Percentiles rank a stretch among this genome's conserved stretches.
These are phyloP conservation scores for Dysphania ambrosioides DNA, from an alignment of 148 eudicot genomes.

Conservation along the genomic window DNA sequence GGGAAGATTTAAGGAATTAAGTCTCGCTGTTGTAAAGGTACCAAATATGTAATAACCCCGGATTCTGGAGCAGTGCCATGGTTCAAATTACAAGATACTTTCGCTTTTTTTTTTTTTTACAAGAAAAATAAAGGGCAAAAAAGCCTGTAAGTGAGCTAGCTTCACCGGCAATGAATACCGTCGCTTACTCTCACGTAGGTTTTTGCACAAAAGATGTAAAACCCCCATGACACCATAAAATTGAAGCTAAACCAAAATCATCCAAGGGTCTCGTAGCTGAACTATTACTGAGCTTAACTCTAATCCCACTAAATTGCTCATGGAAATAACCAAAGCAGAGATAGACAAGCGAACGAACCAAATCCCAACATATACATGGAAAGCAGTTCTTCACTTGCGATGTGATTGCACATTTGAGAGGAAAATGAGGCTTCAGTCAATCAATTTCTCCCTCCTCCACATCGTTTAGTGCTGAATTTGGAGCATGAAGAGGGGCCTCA, in stretches of 20 bases:
- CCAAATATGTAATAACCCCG: slow-evolving; percentile 18
- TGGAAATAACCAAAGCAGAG: slow-evolving; percentile 16
- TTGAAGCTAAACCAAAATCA: not conserved
- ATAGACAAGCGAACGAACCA: slow-evolving; percentile 5
- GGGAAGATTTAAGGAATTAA: no score
- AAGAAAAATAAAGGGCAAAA: slow-evolving; percentile 15
- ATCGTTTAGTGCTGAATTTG: slow-evolving; percentile 33
- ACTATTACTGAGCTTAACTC: slow-evolving; percentile 1
- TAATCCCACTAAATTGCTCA: slow-evolving; percentile 10
- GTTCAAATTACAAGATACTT: slow-evolving; percentile 24
- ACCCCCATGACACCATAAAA: not conserved
- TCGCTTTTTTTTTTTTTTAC: slow-evolving; percentile 22
- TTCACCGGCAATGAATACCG: slow-evolving; percentile 13
- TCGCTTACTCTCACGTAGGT: not conserved
- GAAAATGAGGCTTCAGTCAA: slow-evolving; percentile 20
- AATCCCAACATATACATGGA: slow-evolving; percentile 16
- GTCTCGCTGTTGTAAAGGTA: no score
- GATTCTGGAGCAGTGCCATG: slow-evolving; percentile 26
- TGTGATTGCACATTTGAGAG: slow-evolving; percentile 12
- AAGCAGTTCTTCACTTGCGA: slow-evolving; percentile 13
- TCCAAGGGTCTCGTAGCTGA: slow-evolving; percentile 1
- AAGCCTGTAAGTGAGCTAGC: slow-evolving; percentile 15
- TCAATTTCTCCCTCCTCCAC: slow-evolving; percentile 75
- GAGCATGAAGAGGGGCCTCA: slow-evolving; percentile 37
- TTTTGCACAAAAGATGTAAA: not conserved